These are phyloP conservation scores for Malus asiatica DNA, from an alignment of 306 rosid species.

Conservation along the genomic window DNA sequence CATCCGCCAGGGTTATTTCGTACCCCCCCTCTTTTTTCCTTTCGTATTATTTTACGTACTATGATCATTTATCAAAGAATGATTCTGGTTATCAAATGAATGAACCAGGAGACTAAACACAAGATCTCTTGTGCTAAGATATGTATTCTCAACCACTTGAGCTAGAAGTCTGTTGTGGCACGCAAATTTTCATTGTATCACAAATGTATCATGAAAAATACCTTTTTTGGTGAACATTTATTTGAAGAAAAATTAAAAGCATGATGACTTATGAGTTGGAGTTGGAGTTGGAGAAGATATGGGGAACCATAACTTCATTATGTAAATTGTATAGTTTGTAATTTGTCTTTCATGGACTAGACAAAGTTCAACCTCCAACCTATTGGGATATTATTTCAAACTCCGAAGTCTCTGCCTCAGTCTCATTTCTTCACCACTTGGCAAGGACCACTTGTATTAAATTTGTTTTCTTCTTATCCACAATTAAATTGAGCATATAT, in stretches of 20 bases:
- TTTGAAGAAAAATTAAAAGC: background rate
- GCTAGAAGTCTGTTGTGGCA: too few relatives aligned
- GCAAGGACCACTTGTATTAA: background rate
- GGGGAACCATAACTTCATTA: conserved; percentile 6
- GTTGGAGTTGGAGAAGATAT: conserved; percentile 14
- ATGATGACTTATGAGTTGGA: background rate
- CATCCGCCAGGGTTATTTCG: too few relatives aligned
- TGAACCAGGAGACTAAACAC: too few relatives aligned
- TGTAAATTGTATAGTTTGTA: background rate
- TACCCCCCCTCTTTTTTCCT: too few relatives aligned
- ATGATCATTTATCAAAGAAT: too few relatives aligned
- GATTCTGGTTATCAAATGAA: too few relatives aligned
- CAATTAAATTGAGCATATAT: background rate
- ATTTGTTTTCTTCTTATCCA: background rate
- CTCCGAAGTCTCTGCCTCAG: background rate
- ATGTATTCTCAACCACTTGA: too few relatives aligned
- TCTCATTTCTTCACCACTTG: conserved; percentile 13
- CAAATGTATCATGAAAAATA: background rate
- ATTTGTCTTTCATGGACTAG: conserved; percentile 12
- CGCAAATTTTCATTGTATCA: background rate
- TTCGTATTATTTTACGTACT: too few relatives aligned
- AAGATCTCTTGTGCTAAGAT: too few relatives aligned
- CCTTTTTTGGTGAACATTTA: background rate
- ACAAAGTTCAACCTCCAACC: conserved; percentile 13
- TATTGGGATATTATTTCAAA: conserved; percentile 18